Evolutionary conservation across 2,329 filamentous ascomycete species (phyloP).

Genomic region (Fusarium sulawesiense): DNA sequence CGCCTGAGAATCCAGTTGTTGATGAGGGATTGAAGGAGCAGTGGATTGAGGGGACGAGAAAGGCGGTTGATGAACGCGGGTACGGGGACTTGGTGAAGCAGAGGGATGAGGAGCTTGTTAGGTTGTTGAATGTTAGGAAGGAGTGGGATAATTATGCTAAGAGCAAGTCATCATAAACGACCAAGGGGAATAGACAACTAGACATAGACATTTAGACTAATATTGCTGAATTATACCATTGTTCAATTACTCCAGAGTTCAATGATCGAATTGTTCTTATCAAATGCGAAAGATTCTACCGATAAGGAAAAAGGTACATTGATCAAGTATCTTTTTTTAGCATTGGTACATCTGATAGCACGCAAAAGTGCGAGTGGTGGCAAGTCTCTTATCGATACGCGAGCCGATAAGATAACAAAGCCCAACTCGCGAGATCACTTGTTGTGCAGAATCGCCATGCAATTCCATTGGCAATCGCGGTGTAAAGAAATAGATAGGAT

Average conservation of each 20-base stretch:
- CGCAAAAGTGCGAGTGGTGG: accelerated
- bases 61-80: not conserved
- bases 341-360: not conserved
- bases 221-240: not conserved
- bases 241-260: not conserved
- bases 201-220: not conserved
- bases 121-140: constrained; percentile 20
- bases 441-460: too few relatives aligned
- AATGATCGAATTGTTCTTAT: accelerated
- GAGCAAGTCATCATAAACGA: not conserved
- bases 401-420: not conserved
- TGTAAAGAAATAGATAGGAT: too few relatives aligned
- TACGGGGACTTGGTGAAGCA: constrained; percentile 14
- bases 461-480: too few relatives aligned
- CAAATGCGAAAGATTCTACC: not conserved
- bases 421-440: accelerated
- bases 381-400: not conserved
- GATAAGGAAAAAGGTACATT: not conserved
- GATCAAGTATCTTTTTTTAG: not conserved
- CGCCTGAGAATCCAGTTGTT: constrained; percentile 17
- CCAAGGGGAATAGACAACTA: not conserved
- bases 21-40: constrained; percentile 12
- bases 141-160: constrained; percentile 16
- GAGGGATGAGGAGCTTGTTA: constrained; percentile 25
- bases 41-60: constrained; percentile 15